phyloP scores from a whole-genome alignment of 495 filamentous ascomycete genomes.

The Penicillium cosmopolitanum region DNA sequence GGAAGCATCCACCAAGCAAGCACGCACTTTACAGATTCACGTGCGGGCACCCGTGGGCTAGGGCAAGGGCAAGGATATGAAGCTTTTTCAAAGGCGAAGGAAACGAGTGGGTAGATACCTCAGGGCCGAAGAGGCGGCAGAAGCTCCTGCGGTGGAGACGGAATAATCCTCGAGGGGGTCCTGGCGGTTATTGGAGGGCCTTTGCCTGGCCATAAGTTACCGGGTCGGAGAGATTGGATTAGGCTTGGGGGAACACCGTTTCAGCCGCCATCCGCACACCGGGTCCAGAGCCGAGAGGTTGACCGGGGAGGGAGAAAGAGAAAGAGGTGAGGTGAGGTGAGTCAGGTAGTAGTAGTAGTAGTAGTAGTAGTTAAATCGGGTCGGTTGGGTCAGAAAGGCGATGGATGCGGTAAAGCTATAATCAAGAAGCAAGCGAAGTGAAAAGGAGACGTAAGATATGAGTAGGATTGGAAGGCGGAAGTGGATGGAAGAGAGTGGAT shows the following conservation, averaged over 20 bases:
- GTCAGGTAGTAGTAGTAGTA: no score
- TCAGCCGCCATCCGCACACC: slow-evolving; percentile 55
- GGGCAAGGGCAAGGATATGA: slow-evolving; percentile 9
- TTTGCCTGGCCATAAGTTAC: slow-evolving; percentile 58
- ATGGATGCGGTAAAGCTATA: not conserved
- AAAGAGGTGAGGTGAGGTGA: not conserved
- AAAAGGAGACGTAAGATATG: not conserved
- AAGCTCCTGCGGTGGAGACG: slow-evolving; percentile 44
- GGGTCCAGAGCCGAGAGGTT: slow-evolving; percentile 26
- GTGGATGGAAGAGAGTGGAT: not conserved
- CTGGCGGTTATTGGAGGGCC: slow-evolving; percentile 51
- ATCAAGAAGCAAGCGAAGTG: slow-evolving; percentile 8
- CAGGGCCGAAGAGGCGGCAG: slow-evolving; percentile 47
- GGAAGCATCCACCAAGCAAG: slow-evolving; percentile 2
- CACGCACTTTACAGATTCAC: not conserved
- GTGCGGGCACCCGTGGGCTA: not conserved
- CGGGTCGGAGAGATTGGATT: slow-evolving; percentile 40
- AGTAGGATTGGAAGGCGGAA: slow-evolving; percentile 2
- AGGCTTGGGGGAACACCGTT: slow-evolving; percentile 41
- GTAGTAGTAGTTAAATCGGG: not conserved
- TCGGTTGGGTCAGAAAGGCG: not conserved
- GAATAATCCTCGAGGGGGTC: slow-evolving; percentile 54
- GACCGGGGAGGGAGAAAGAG: slow-evolving; percentile 21
- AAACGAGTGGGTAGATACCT: slow-evolving; percentile 47
- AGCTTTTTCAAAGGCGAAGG: slow-evolving; percentile 13